A percentile compares a stretch with the other conserved stretches of the same genome.
These are phyloP conservation scores for Rossbeevera mucosa DNA, from an alignment of 768 basidiomycete genomes.

Conservation along the genomic window DNA sequence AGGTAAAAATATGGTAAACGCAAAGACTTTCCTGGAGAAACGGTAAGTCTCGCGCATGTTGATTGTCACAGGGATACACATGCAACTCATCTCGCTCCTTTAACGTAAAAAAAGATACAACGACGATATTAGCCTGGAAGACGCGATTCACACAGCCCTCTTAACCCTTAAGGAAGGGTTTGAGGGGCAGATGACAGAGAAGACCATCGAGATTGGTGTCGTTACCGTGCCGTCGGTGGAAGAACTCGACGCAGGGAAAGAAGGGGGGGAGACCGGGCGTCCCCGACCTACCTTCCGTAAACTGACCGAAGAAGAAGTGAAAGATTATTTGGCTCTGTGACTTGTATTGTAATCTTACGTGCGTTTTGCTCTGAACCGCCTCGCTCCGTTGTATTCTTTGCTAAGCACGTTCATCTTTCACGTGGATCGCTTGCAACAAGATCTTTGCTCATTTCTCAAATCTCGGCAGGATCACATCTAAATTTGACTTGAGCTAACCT, in stretches of 20 bases:
- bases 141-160: constrained; percentile 97
- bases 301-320: constrained; percentile 92
- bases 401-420: constrained; percentile 17
- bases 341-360: constrained; percentile 29
- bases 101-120: constrained; percentile 80
- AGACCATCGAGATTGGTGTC: constrained; percentile 98
- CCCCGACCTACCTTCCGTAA: constrained; percentile 91
- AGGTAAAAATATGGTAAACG: constrained; percentile 99
- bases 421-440: constrained; percentile 5
- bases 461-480: constrained; percentile 3
- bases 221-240: constrained; percentile 79
- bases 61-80: constrained; percentile 16
- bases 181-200: constrained; percentile 99
- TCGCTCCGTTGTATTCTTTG: constrained; percentile 6
- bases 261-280: constrained; percentile 62
- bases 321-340: constrained; percentile 89
- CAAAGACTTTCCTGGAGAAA: constrained; percentile 99
- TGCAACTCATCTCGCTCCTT: constrained; percentile 14
- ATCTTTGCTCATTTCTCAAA: constrained; percentile 2
- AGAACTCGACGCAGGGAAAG: constrained; percentile 56
- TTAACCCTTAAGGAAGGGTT: constrained; percentile 98
- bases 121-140: constrained; percentile 97
- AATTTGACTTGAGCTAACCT: constrained; percentile 5
- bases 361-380: constrained; percentile 24
- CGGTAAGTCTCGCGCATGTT: constrained; percentile 53